A percentile compares a stretch with the other conserved stretches of the same genome.
Evolutionary conservation across 345 rosid genomes (phyloP).

Genomic region (Cardiospermum halicacabum): DNA sequence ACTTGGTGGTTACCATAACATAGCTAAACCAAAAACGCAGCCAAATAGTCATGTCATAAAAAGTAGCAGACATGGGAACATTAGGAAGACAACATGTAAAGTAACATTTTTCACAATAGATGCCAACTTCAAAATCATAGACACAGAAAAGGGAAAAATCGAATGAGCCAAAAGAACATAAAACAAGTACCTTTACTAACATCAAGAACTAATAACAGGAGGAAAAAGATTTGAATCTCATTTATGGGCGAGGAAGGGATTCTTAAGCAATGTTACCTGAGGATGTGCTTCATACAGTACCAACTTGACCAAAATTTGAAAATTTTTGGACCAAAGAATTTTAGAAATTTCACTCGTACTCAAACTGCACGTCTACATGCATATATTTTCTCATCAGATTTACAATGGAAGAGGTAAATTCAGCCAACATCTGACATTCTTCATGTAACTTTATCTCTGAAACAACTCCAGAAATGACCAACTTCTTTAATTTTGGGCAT

Average conservation of each 20-base stretch:
- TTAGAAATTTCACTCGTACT: conserved; percentile 39
- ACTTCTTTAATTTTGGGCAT: conserved; percentile 62
- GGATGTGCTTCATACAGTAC: conserved; percentile 15
- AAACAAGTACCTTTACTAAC: conserved; percentile 3
- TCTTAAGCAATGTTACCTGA: conserved; percentile 12
- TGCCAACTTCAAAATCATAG: background rate
- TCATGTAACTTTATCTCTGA: conserved; percentile 64
- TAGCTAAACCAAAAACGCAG: background rate
- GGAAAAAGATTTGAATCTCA: conserved; percentile 20
- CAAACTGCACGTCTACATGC: conserved; percentile 69
- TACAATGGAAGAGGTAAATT: conserved; percentile 64
- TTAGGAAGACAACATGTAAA: background rate
- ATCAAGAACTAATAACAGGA: conserved; percentile 2
- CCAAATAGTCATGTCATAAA: background rate
- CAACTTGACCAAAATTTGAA: conserved; percentile 15
- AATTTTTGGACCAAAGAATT: conserved; percentile 9
- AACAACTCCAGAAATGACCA: conserved; percentile 62
- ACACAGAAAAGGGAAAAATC: no score
- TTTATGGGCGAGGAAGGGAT: conserved; percentile 1
- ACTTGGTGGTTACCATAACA: background rate
- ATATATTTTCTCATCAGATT: conserved; percentile 74
- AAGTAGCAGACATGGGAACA: background rate
- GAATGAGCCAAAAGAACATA: background rate
- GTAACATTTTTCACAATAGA: background rate
- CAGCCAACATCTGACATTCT: conserved; percentile 59